These are phyloP conservation scores for Drosera spatulata DNA, from an alignment of 179 eudicot genomes.

Conservation along the genomic window DNA sequence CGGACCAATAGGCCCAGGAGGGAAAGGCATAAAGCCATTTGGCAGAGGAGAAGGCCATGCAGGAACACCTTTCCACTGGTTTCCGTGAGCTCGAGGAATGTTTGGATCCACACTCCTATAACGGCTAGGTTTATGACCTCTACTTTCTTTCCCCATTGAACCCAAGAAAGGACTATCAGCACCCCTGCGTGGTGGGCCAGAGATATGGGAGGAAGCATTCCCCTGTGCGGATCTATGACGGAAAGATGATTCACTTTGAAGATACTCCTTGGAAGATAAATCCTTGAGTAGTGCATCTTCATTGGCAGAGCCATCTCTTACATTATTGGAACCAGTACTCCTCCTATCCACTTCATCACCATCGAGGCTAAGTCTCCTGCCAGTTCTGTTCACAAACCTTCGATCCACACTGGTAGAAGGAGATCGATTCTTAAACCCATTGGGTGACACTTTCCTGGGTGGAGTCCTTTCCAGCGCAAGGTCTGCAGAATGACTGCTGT, in stretches of 20 bases:
- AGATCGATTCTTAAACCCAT: constrained; percentile 48
- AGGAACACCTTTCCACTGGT: constrained; percentile 68
- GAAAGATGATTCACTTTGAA: constrained; percentile 57
- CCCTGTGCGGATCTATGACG: constrained; percentile 39
- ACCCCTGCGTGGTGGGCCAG: constrained; percentile 48
- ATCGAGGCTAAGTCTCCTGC: constrained; percentile 55
- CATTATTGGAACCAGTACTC: constrained; percentile 56
- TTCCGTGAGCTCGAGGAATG: constrained; percentile 64
- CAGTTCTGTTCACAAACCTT: constrained; percentile 39
- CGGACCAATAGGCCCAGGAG: constrained; percentile 76
- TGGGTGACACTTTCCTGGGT: constrained; percentile 34
- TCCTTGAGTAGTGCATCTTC: constrained; percentile 57
- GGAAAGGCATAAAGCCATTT: constrained; percentile 77
- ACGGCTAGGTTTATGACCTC: constrained; percentile 48
- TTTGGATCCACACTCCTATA: constrained; percentile 59
- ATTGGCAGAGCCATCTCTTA: constrained; percentile 35
- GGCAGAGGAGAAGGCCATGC: constrained; percentile 80
- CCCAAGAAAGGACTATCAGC: constrained; percentile 50
- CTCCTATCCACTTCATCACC: constrained; percentile 59
- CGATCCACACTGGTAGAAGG: constrained; percentile 49
- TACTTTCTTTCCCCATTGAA: constrained; percentile 47
- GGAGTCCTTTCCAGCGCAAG: constrained; percentile 42
- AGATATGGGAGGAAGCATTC: constrained; percentile 40
- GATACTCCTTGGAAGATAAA: constrained; percentile 36
- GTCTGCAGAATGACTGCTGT: constrained; percentile 42